Base-by-base conservation (phyloP, 129 eudicot species). In the Artemisia argyi region DNA sequence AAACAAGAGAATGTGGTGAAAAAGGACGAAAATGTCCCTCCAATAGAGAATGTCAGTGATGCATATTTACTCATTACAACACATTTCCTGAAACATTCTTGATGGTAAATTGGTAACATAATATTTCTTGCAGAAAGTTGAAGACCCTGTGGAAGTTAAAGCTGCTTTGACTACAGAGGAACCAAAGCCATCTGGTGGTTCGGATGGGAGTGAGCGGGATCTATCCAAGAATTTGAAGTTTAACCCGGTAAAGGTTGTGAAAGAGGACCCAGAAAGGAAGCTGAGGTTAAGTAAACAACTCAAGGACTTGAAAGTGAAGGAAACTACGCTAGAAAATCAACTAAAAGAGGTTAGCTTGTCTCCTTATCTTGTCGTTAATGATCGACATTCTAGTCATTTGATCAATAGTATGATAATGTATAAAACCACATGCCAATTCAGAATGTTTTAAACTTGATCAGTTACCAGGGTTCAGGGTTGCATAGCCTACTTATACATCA, bases 321-420 rank as follows among this genome's bases (percentile, higher is more conserved):
- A 84, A 44, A 55, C 57, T 67, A 7, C 62, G 51, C 65, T 89
- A 56, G 87, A 81, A 54, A 79, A 74, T 55, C 81, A 86, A 81
- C 84, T 89, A 55, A 76, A 72, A 66, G 83, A 86, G 96, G 96
- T 89, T 58, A 71, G 66, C n/a, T n/a, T 69, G 61, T 51, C 46
- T 71, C 13, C 9, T 48, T 47, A 63, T 63, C 11, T 74, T 63
- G 18, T 12, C 7, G 14, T 35, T 20, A 35, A 35, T 16, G 46
- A 16, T 65, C 15, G 73, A 14, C 58, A 54, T 20, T 39, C 54
- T 65, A 54, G 56, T 42, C 66, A 65, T 65, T 47, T 46, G 16
- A 57, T 56, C n/a, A 22, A 17, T 14, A 20, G 24, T 55, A 54
- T 13, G 44, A 42, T 19, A 71, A 19, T 7, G 1, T 22, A 28